These are phyloP conservation scores for Leccinum barrowsii DNA, from an alignment of 768 basidiomycete species.

Conservation along the genomic window DNA sequence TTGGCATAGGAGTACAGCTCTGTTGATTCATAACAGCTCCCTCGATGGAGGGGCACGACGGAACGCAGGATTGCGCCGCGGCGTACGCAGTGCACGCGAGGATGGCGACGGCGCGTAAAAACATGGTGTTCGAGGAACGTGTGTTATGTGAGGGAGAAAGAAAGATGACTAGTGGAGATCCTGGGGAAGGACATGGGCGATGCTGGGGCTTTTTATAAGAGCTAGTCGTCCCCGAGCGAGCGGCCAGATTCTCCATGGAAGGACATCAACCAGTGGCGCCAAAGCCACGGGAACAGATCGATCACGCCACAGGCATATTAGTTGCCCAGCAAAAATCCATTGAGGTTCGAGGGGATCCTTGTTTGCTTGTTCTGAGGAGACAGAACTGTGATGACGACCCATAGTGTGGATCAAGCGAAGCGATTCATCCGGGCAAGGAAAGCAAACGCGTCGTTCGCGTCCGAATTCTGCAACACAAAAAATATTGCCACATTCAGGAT, in stretches of 20 bases:
- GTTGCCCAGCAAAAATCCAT: background rate
- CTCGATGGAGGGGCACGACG: background rate
- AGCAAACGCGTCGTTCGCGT: background rate
- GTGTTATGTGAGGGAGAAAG: background rate
- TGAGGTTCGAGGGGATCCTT: background rate
- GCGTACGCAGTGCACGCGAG: background rate
- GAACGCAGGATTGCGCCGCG: background rate
- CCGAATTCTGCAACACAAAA: background rate
- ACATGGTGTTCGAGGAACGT: background rate
- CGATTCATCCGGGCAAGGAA: background rate
- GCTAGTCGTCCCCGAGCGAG: background rate
- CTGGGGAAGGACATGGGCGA: background rate
- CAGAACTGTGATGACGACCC: too few species aligned
- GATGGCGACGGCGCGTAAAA: background rate
- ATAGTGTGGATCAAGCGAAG: too few species aligned
- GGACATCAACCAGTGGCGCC: background rate
- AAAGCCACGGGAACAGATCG: background rate
- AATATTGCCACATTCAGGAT: background rate
- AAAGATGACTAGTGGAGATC: background rate
- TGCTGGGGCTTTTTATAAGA: background rate
- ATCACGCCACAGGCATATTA: background rate
- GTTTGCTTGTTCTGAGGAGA: background rate
- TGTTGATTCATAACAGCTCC: background rate
- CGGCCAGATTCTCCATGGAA: background rate
- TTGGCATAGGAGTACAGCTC: too few species aligned